Conservation (phyloP, 768 basidiomycete species). For the Atractiella rhizophila region DNA sequence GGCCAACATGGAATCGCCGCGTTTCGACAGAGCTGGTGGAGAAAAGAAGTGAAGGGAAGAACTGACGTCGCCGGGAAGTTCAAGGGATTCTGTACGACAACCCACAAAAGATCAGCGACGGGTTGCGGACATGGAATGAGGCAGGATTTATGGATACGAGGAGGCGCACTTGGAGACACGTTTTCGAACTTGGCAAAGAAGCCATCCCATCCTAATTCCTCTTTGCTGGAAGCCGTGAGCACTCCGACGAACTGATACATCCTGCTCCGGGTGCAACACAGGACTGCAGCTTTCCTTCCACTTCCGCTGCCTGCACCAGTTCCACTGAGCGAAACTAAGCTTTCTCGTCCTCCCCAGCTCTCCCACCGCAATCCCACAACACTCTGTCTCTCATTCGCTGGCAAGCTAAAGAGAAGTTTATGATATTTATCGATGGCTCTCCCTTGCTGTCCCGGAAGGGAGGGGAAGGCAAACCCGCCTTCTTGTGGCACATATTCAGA, state of each 20-base stretch:
- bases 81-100: constrained; percentile 44
- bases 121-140: constrained; percentile 1
- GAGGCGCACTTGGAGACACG: constrained; percentile 43
- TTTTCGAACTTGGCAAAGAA: constrained; percentile 50
- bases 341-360: constrained; percentile 34
- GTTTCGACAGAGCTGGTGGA: constrained; percentile 32
- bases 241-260: constrained; percentile 70
- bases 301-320: constrained; percentile 27
- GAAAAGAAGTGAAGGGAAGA: constrained; percentile 51
- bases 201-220: constrained; percentile 45
- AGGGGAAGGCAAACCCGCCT: constrained; percentile 51
- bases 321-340: too few species aligned
- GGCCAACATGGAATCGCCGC: constrained; percentile 22
- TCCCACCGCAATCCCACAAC: constrained; percentile 69
- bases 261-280: constrained; percentile 60
- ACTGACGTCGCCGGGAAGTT: constrained; percentile 53
- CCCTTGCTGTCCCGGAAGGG: constrained; percentile 17
- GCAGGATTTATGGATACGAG: neutral
- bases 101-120: constrained; percentile 10
- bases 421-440: constrained; percentile 22
- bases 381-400: constrained; percentile 52
- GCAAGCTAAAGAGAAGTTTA: constrained; percentile 25
- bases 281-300: constrained; percentile 29
- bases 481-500: constrained; percentile 35
- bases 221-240: constrained; percentile 43